phyloP scores from a whole-genome alignment of 2,329 filamentous ascomycete species.

The Xylaria sp. region DNA sequence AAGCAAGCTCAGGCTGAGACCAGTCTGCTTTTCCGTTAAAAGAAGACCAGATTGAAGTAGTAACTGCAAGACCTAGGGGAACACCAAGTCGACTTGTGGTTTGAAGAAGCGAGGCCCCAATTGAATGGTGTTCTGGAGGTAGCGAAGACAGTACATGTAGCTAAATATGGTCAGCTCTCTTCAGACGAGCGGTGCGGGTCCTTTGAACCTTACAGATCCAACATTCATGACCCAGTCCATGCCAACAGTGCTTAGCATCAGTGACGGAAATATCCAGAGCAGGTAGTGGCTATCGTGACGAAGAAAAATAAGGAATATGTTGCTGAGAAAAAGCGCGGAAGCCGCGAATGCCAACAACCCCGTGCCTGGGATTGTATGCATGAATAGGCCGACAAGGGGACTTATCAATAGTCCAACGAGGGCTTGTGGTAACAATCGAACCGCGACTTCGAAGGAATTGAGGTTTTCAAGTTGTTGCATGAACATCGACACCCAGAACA shows the following conservation, averaged over 20 bases:
- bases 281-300: constrained; percentile 46
- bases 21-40: constrained; percentile 40
- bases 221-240: constrained; percentile 52
- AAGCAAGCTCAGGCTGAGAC: constrained; percentile 43
- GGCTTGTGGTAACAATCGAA: constrained; percentile 50
- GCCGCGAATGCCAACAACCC: constrained; percentile 43
- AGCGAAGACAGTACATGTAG: constrained; percentile 48
- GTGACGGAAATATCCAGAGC: constrained; percentile 48
- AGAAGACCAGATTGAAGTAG: constrained; percentile 51
- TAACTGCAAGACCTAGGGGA: constrained; percentile 48
- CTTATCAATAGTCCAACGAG: constrained; percentile 48
- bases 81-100: constrained; percentile 48
- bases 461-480: constrained; percentile 49
- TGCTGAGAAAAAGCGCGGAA: constrained; percentile 44
- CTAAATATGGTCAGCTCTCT: constrained; percentile 38
- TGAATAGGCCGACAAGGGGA: constrained; percentile 49
- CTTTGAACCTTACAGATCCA: constrained; percentile 45
- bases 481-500: constrained; percentile 52
- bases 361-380: constrained; percentile 47
- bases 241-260: constrained; percentile 49
- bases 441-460: constrained; percentile 47
- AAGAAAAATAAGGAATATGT: constrained; percentile 49
- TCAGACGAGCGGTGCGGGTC: neutral
- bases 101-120: constrained; percentile 49
- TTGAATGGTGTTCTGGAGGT: constrained; percentile 47